Evolutionary conservation across 176 grass and related monocot species (phyloP).

Genomic region (Neostapfia colusana): DNA sequence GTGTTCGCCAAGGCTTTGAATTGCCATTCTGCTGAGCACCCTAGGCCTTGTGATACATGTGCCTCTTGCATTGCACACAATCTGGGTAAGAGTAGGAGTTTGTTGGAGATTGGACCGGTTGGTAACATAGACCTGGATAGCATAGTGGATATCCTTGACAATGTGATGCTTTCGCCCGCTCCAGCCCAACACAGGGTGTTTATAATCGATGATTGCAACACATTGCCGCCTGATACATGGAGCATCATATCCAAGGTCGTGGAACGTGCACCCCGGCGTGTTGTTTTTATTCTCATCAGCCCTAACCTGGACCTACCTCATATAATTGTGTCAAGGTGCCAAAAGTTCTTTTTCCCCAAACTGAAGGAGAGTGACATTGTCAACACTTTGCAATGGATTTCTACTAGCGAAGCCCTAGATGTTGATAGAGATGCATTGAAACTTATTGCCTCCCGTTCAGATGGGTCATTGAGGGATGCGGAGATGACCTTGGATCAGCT

Average conservation of each 20-base stretch:
- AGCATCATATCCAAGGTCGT: constrained; percentile 70
- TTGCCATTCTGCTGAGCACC: constrained; percentile 75
- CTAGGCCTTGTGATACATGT: constrained; percentile 81
- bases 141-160: constrained; percentile 67
- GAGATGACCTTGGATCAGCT: constrained; percentile 96
- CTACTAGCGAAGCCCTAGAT: constrained; percentile 84
- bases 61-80: constrained; percentile 80
- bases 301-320: constrained; percentile 75
- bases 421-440: constrained; percentile 87
- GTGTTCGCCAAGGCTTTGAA: constrained; percentile 91
- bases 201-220: constrained; percentile 86
- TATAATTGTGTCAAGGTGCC: constrained; percentile 83
- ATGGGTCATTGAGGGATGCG: constrained; percentile 92
- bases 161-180: constrained; percentile 56
- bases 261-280: constrained; percentile 56
- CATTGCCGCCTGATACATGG: constrained; percentile 64
- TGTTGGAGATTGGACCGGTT: constrained; percentile 79
- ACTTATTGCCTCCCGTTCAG: constrained; percentile 87
- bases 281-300: constrained; percentile 81
- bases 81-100: constrained; percentile 62
- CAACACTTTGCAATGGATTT: constrained; percentile 83
- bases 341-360: constrained; percentile 93
- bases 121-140: constrained; percentile 69
- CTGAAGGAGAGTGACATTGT: constrained; percentile 85
- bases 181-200: constrained; percentile 57